phyloP scores from a whole-genome alignment of 257 asterid genomes.

The Solanum pennellii region DNA sequence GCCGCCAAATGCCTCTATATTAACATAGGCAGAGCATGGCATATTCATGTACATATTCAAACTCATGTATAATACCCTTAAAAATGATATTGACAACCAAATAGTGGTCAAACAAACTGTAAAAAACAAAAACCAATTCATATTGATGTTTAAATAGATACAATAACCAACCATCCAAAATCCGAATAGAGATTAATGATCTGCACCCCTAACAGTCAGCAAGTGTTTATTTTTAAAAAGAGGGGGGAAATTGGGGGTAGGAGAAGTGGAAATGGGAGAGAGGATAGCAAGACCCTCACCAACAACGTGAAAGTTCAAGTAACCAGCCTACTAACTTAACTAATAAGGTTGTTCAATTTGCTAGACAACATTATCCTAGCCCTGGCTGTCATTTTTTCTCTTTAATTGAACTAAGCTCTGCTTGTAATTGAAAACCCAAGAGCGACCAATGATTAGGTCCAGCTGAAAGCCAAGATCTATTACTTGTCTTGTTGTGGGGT shows the following conservation, averaged over 20 bases:
- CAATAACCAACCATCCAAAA: neutral
- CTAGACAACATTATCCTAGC: neutral
- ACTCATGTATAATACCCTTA: neutral
- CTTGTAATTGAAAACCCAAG: constrained; percentile 26
- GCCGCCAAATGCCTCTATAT: neutral
- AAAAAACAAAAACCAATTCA: neutral
- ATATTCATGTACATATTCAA: neutral
- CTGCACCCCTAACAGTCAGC: neutral
- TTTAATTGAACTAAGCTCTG: constrained; percentile 30
- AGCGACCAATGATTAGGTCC: neutral
- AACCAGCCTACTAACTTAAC: neutral
- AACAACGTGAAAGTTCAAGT: neutral
- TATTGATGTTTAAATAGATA: neutral
- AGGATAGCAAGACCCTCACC: neutral
- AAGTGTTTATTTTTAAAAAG: neutral
- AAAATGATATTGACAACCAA: neutral
- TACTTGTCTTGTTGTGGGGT: neutral
- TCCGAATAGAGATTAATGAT: neutral
- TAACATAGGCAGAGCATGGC: neutral
- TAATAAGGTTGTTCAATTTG: neutral
- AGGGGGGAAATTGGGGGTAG: neutral
- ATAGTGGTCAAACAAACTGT: neutral
- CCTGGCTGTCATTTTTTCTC: constrained; percentile 11
- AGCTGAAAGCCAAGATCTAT: neutral
- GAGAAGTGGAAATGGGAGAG: neutral